Conservation (phyloP, 176 grass and related monocot genomes). For the Carex pumila region DNA sequence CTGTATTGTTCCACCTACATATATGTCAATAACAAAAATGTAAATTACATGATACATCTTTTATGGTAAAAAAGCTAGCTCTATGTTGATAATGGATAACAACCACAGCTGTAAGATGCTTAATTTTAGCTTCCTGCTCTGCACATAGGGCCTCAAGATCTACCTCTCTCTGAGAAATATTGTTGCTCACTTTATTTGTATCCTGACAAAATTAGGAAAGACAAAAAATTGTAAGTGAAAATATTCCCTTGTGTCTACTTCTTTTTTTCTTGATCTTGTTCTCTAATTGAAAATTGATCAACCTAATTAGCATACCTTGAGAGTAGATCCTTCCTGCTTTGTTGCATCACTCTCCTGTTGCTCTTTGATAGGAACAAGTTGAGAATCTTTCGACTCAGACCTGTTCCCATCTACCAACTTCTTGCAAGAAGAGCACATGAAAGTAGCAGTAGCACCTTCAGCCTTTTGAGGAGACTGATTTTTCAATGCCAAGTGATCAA, state of each 20-base stretch:
- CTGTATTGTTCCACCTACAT: conserved; percentile 58
- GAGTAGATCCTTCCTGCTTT: neutral
- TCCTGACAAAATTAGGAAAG: conserved; percentile 32
- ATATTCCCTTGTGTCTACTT: neutral
- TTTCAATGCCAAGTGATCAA: conserved; percentile 84
- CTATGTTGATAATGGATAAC: neutral
- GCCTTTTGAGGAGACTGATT: conserved; percentile 43
- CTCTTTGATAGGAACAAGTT: conserved; percentile 32
- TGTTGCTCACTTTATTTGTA: neutral
- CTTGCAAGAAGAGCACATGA: conserved; percentile 76
- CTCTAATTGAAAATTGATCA: neutral
- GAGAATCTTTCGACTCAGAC: conserved; percentile 24
- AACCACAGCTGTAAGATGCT: conserved; percentile 54
- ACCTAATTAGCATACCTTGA: neutral
- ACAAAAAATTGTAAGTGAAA: neutral
- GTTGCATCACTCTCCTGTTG: neutral
- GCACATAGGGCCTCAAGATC: conserved; percentile 82
- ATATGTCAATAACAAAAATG: neutral
- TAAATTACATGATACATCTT: neutral
- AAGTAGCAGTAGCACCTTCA: conserved; percentile 21
- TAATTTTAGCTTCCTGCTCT: conserved; percentile 73
- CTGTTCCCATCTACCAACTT: conserved; percentile 35
- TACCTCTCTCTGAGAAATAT: conserved; percentile 49
- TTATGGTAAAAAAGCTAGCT: neutral
- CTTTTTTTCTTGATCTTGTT: neutral